Percentiles rank a stretch among this genome's conserved stretches.
phyloP scores from a whole-genome alignment of 495 filamentous ascomycete genomes.

The Talaromyces adpressus region DNA sequence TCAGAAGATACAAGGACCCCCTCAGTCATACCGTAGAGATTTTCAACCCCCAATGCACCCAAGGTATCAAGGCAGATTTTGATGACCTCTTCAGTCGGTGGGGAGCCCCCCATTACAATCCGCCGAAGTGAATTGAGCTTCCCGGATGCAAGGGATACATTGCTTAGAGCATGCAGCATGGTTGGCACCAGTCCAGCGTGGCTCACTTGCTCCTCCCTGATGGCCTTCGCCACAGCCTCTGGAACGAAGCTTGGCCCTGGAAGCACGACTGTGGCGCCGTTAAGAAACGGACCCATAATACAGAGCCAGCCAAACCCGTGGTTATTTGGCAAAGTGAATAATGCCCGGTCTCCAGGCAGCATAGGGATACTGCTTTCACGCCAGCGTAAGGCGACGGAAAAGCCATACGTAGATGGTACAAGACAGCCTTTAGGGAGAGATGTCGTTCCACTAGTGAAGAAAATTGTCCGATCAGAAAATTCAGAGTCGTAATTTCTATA shows the following conservation, averaged over 20 bases:
- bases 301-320: slow-evolving; percentile 30
- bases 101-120: slow-evolving; percentile 22
- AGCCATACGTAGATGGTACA: neutral
- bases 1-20: slow-evolving; percentile 23
- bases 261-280: slow-evolving; percentile 24
- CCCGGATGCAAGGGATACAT: slow-evolving; percentile 6
- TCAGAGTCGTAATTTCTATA: neutral
- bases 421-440: slow-evolving; percentile 32
- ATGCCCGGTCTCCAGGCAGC: slow-evolving; percentile 16
- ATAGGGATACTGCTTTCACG: neutral
- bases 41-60: slow-evolving; percentile 20
- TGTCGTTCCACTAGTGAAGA: slow-evolving; percentile 39
- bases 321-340: slow-evolving; percentile 25
- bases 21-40: slow-evolving; percentile 39
- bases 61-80: slow-evolving; percentile 19
- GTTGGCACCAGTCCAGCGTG: slow-evolving; percentile 29
- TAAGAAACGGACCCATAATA: slow-evolving; percentile 19
- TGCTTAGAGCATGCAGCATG: slow-evolving; percentile 21
- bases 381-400: slow-evolving; percentile 11
- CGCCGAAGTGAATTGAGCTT: slow-evolving; percentile 18
- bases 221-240: slow-evolving; percentile 18
- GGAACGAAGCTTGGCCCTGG: slow-evolving; percentile 23
- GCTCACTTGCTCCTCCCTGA: slow-evolving; percentile 21
- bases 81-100: slow-evolving; percentile 22
- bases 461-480: slow-evolving; percentile 11